Percentiles rank a stretch among this genome's conserved stretches.
Evolutionary conservation across 208 protist genomes (phyloP).

Genomic region (Leishmania braziliensis): DNA sequence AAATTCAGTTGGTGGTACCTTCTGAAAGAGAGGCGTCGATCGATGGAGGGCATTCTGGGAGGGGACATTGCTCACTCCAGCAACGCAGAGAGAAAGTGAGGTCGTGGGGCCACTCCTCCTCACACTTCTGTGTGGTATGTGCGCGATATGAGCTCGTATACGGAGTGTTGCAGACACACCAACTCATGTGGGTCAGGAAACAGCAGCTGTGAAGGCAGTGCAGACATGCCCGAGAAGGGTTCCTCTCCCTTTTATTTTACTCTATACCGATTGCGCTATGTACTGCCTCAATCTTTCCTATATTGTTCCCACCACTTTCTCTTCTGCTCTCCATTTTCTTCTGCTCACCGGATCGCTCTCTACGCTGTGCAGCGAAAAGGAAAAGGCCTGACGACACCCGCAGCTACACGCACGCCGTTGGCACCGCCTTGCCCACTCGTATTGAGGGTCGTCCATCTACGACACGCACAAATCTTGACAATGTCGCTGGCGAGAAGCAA

Average conservation of each 20-base stretch:
- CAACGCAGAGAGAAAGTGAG: background rate
- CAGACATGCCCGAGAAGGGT: background rate
- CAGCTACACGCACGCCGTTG: background rate
- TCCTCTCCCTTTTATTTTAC: background rate
- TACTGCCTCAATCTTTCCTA: background rate
- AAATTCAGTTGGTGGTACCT: background rate
- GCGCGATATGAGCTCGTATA: background rate
- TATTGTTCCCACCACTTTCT: background rate
- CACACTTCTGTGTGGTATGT: background rate
- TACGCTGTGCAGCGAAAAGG: background rate
- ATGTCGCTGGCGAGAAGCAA: background rate
- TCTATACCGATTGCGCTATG: background rate
- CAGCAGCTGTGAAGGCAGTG: no score
- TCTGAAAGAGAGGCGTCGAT: background rate
- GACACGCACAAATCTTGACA: background rate
- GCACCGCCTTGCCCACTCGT: background rate
- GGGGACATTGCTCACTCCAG: background rate
- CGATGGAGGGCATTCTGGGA: background rate
- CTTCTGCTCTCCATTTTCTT: background rate
- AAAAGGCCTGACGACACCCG: background rate
- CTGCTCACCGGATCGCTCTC: background rate
- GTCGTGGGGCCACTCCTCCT: background rate
- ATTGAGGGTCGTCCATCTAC: background rate
- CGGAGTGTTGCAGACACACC: background rate
- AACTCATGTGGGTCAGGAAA: background rate